A percentile compares a stretch with the other conserved stretches of the same genome.
phyloP scores from a whole-genome alignment of 2,329 filamentous ascomycete genomes.

The Teratosphaeria nubilosa region DNA sequence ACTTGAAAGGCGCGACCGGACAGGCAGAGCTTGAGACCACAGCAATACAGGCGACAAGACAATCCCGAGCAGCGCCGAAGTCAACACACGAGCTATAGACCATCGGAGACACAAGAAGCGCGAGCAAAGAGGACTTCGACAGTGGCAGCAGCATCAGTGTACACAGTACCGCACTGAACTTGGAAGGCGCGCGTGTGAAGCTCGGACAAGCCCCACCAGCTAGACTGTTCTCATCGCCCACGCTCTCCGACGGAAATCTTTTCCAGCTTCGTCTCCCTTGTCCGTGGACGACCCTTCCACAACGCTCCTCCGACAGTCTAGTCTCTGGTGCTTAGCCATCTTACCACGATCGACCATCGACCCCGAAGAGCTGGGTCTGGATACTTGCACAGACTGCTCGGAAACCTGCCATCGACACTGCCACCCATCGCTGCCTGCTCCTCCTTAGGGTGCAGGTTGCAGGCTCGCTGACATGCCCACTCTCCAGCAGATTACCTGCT shows the following conservation, averaged over 20 bases:
- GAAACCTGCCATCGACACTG: background rate
- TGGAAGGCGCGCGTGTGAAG: background rate
- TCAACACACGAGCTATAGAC: background rate
- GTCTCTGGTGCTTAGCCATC: background rate
- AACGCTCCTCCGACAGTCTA: background rate
- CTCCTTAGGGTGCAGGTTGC: background rate
- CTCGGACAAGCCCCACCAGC: background rate
- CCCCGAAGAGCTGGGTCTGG: background rate
- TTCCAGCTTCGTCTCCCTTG: background rate
- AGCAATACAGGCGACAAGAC: background rate
- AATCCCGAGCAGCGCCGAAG: background rate
- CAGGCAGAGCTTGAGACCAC: background rate
- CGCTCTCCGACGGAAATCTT: background rate
- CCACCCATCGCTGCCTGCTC: background rate
- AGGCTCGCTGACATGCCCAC: constrained; percentile 37
- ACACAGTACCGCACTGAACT: background rate
- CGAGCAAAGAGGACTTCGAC: background rate
- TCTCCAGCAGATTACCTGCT: constrained; percentile 43
- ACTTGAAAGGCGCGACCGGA: background rate
- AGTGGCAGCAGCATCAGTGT: background rate
- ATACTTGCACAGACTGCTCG: background rate
- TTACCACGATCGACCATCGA: background rate
- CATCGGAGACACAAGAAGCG: background rate
- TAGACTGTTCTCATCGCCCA: background rate
- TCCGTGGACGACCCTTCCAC: background rate